These are phyloP conservation scores for Spathaspora girioi DNA, from an alignment of 805 yeast genomes.

Conservation along the genomic window DNA sequence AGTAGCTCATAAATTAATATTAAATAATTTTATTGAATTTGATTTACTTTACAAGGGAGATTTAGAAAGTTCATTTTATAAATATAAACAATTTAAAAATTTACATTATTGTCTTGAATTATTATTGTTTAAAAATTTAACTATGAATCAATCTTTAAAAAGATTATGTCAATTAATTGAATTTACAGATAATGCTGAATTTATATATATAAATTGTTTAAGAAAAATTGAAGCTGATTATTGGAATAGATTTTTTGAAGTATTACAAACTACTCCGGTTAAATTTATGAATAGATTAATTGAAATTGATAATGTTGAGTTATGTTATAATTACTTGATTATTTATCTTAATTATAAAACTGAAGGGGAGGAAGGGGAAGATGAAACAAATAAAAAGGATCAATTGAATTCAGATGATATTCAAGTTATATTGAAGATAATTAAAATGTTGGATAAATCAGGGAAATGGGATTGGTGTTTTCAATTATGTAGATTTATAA, in stretches of 20 bases:
- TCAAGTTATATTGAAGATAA: slow-evolving; percentile 38
- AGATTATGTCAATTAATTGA: slow-evolving; percentile 20
- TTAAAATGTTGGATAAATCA: slow-evolving; percentile 38
- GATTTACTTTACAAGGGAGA: slow-evolving; percentile 33
- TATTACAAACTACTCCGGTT: slow-evolving; percentile 41
- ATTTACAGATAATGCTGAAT: slow-evolving; percentile 15
- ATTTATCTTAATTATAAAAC: slow-evolving; percentile 50
- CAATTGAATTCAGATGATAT: slow-evolving; percentile 32
- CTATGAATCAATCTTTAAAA: slow-evolving; percentile 13
- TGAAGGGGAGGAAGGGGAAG: slow-evolving; percentile 24
- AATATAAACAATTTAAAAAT: slow-evolving; percentile 38
- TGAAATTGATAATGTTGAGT: slow-evolving; percentile 37
- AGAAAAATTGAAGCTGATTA: slow-evolving; percentile 55
- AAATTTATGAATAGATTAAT: slow-evolving; percentile 41
- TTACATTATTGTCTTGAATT: slow-evolving; percentile 50
- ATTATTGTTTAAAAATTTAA: slow-evolving; percentile 40
- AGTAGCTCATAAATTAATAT: slow-evolving; percentile 38
- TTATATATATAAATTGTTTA: slow-evolving; percentile 50
- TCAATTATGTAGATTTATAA: slow-evolving; percentile 52
- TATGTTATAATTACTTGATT: slow-evolving; percentile 50
- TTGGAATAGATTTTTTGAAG: slow-evolving; percentile 48
- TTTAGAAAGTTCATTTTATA: slow-evolving; percentile 18
- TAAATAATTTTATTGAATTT: slow-evolving; percentile 46
- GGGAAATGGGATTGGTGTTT: slow-evolving; percentile 51
- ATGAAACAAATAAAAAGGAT: slow-evolving; percentile 1